Base-by-base conservation (phyloP, 2,329 filamentous ascomycete genomes). In the Colletotrichum shisoi region DNA sequence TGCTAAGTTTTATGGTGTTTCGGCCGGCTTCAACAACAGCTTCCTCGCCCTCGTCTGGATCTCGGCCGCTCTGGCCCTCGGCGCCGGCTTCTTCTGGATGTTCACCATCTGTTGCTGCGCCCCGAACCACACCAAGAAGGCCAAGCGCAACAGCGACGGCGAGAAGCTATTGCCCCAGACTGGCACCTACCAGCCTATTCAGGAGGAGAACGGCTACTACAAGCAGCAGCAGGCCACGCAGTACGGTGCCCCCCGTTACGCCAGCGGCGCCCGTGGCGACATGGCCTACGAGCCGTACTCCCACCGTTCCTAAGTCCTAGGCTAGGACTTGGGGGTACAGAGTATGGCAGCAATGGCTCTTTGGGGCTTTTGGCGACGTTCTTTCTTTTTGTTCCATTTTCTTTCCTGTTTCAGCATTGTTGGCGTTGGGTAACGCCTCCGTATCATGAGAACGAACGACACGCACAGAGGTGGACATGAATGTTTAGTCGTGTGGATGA, bases 31-130 rank as follows among this genome's bases (percentile, higher is more conserved):
- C 76, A 91, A 93, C 80, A 86, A 77, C 37, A 81, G 83, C 67
- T 94, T 91, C 81, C 87, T 95, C 62, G 84, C 84, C 42, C 80
- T 88, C 21, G 87, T 91, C 73, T 97, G 94, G 92, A 83, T 98
- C 68, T 89, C 89, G 49, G 89, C 90, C 45, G 91, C 87, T 34
- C 93, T 96, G 76, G 89, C 90, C 69, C 76, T 95, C 40, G 91
- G 79, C 48, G 90, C 91, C 8, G 87, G 87, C 70, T 80, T 97
- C 76, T 97, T 98, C 89, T 98, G 95, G 94, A 81, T 94, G 75
- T 87, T 96, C 78, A 92, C 89, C 78, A 86, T 91, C 74, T 98
- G 94, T 89, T 98, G 94, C 87, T 97, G 94, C 84, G 88, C 86
- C 64, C 79, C 81, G 71, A 78, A 76, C 72, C 77, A 76, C 70